A percentile compares a stretch with the other conserved stretches of the same genome.
Conservation (phyloP, 2,329 filamentous ascomycete genomes). For the Domatiomyces catenatus region DNA sequence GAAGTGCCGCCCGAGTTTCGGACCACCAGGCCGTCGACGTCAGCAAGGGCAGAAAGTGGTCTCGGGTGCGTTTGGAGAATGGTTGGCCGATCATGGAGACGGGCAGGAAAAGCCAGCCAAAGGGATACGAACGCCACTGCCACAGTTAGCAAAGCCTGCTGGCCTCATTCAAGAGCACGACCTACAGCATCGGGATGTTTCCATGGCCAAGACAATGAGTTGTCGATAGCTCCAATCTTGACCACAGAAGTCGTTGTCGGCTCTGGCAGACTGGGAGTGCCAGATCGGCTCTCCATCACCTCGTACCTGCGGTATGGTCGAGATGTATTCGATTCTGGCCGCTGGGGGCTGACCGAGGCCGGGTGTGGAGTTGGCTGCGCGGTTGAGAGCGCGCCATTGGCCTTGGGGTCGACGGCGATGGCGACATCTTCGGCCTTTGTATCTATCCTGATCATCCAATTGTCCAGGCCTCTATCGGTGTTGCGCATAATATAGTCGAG, state of each 20-base stretch:
- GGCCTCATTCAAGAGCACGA: constrained; percentile 5
- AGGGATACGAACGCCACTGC: constrained; percentile 73
- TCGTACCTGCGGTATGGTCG: constrained; percentile 61
- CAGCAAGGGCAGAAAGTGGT: constrained; percentile 88
- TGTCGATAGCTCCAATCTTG: constrained; percentile 84
- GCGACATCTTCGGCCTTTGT: constrained; percentile 67
- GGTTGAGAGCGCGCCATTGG: constrained; percentile 36
- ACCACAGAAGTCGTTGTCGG: constrained; percentile 43
- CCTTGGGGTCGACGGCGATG: constrained; percentile 65
- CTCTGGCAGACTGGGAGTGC: constrained; percentile 34
- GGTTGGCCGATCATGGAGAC: constrained; percentile 92
- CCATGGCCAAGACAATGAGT: constrained; percentile 97
- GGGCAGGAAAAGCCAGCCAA: constrained; percentile 94
- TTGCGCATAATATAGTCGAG: constrained; percentile 99
- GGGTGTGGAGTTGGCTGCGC: constrained; percentile 45
- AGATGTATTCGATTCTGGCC: constrained; percentile 19
- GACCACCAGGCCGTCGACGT: constrained; percentile 96
- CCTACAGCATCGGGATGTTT: constrained; percentile 83
- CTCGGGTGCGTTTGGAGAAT: constrained; percentile 82
- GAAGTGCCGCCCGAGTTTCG: constrained; percentile 74
- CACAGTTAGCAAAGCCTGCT: constrained; percentile 1
- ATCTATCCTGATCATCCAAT: constrained; percentile 99
- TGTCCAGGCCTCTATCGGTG: constrained; percentile 88
- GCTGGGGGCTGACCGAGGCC: constrained; percentile 37
- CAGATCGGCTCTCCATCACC: constrained; percentile 56